Evolutionary conservation across 371 early-diverging fungal genomes (phyloP).

Genomic region (Mucor sp.): DNA sequence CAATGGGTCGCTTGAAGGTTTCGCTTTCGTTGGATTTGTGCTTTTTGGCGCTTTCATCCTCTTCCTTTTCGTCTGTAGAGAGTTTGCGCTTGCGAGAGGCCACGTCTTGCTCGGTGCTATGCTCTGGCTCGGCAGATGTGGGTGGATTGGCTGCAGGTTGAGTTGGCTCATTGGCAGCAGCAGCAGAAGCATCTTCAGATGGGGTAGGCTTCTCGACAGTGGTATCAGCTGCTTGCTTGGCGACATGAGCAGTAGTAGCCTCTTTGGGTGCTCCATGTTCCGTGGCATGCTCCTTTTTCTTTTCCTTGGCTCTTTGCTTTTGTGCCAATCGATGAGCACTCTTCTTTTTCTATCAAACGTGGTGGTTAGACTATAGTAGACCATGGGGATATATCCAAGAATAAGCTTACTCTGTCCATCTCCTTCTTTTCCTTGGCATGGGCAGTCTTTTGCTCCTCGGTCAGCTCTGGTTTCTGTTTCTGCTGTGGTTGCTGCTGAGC

Average conservation of each 20-base stretch:
- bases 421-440: slow-evolving; percentile 9
- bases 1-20: not conserved
- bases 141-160: not conserved
- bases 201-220: not conserved
- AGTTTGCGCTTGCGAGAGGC: slow-evolving; percentile 15
- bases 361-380: not conserved
- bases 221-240: not conserved
- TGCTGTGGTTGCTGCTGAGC: not conserved
- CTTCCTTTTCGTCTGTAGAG: not conserved
- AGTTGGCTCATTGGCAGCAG: not conserved
- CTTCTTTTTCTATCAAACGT: slow-evolving; percentile 28
- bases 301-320: slow-evolving; percentile 18
- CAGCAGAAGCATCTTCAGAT: not conserved
- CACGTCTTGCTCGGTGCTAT: not conserved
- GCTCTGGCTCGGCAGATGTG: not conserved
- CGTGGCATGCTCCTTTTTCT: slow-evolving; percentile 5
- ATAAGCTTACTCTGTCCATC: not conserved
- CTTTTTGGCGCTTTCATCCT: slow-evolving; percentile 13
- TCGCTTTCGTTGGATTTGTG: not conserved
- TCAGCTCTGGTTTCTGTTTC: not conserved
- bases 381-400: not conserved
- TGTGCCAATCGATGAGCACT: slow-evolving; percentile 27
- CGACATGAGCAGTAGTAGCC: too few relatives aligned
- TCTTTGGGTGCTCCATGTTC: not conserved
- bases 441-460: not conserved